phyloP scores from a whole-genome alignment of 345 rosid genomes.

The Ailanthus altissimus region DNA sequence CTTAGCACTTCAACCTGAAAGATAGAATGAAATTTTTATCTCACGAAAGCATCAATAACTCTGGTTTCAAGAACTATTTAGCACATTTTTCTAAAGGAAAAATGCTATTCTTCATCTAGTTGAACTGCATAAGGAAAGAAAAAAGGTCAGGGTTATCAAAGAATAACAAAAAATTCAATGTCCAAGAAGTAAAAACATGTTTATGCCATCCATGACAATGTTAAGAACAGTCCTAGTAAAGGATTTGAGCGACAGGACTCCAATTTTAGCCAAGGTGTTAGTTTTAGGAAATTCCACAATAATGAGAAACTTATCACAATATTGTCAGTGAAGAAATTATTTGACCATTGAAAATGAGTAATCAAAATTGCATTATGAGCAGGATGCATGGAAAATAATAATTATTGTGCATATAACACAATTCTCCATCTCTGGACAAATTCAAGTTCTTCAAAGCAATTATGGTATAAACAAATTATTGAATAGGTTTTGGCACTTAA shows the following conservation, averaged over 20 bases:
- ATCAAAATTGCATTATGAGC: neutral
- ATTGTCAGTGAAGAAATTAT: neutral
- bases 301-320: neutral
- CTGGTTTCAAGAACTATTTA: no score
- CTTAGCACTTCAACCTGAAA: conserved; percentile 82
- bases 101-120: neutral
- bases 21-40: conserved; percentile 3
- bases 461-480: neutral
- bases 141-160: neutral
- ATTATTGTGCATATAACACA: neutral
- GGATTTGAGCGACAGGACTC: neutral
- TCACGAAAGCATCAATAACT: neutral
- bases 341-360: neutral
- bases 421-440: neutral
- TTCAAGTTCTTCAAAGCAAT: conserved; percentile 1
- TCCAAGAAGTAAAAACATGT: neutral
- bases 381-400: neutral
- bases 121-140: neutral
- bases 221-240: neutral
- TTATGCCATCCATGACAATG: neutral
- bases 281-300: conserved; percentile 7
- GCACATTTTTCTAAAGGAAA: neutral
- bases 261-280: neutral
- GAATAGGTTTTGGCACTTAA: neutral
- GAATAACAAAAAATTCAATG: neutral